Base-by-base conservation (phyloP, 164 flowering plant species). In the Vitis rotundifolia region DNA sequence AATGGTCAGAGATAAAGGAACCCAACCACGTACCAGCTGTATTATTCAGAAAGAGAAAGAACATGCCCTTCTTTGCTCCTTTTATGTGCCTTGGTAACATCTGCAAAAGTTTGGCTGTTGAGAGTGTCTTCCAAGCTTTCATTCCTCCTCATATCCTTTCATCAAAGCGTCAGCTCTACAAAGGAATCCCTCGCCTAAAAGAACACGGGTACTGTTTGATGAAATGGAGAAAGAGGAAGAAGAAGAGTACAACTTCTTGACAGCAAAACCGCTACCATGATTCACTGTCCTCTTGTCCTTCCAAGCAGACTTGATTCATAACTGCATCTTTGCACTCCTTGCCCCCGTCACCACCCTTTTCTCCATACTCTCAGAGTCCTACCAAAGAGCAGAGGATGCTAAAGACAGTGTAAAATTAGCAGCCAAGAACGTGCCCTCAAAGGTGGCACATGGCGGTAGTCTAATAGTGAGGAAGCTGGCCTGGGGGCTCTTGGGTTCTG, bases 401-500 rank as follows among this genome's bases (percentile, higher is more conserved):
- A 64, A 54, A 11, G 59, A 64, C 22, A 49, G 55, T 16, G 54
- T 76, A 4, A 78, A 75, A 56, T 64, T 61, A 9, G 79, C 75
- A 7, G 61, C 76, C 29, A 63, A 63, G 5, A 65, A 61, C 8
- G 74, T 66, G 5, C 83, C 87, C 0, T 51, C 77, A 9, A 69
- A 57, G n/a, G 64, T 78, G n/a, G 73, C 75, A 44, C 72, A 71
- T 11, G 79, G 80, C 22, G 47, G 69, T 64, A 49, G 44, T 9
- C 29, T 71, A 9, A 1, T 87, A 59, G 19, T 83, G n/a, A 76
- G 69, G 75, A 87, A 70, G 68, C 12, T 88, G 1, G 86, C 74
- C 6, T 49, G 74, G 0, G 96, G 94, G 64, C 9, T 84, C 1
- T 9, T 85, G 1, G 91, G 86, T 1, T 93, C 90, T 0, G 76